These are phyloP conservation scores for Populus simonii DNA, from an alignment of 345 rosid species.

Conservation along the genomic window DNA sequence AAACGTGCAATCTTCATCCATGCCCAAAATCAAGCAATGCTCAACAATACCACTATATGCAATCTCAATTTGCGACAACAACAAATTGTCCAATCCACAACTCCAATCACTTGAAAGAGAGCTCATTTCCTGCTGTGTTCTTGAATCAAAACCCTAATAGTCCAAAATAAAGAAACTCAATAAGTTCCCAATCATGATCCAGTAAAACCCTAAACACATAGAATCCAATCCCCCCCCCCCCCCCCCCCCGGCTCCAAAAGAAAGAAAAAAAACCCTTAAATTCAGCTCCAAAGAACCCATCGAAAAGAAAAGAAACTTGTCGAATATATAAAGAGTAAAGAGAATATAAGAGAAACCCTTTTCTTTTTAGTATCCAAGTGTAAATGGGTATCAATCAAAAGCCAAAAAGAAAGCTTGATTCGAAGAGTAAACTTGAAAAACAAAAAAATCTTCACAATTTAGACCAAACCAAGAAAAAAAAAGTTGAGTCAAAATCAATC, in stretches of 20 bases:
- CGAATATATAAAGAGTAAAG: slow-evolving; percentile 9
- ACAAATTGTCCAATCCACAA: slow-evolving; percentile 15
- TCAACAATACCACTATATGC: slow-evolving; percentile 19
- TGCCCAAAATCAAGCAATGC: slow-evolving; percentile 27
- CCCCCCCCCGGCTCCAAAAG: too few relatives aligned
- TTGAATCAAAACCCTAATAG: slow-evolving; percentile 29
- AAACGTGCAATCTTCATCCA: slow-evolving; percentile 44
- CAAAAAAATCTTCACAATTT: neutral
- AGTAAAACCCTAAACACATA: slow-evolving; percentile 33
- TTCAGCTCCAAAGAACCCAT: neutral
- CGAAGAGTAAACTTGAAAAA: slow-evolving; percentile 15
- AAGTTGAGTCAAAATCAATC: neutral
- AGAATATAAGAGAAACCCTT: neutral
- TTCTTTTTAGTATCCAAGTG: slow-evolving; percentile 11
- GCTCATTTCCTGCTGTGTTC: slow-evolving; percentile 14
- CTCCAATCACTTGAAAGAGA: slow-evolving; percentile 20
- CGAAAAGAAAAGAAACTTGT: neutral
- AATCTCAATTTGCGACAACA: slow-evolving; percentile 17
- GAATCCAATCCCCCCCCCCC: neutral
- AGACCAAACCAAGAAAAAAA: too few relatives aligned
- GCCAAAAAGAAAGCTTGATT: slow-evolving; percentile 16
- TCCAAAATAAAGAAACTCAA: slow-evolving; percentile 23
- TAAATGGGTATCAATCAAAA: slow-evolving; percentile 44
- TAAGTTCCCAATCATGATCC: slow-evolving; percentile 29
- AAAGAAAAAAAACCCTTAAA: slow-evolving; percentile 14